Evolutionary conservation across 306 rosid genomes (phyloP), one percentile per base, ranked within the genome.

Genomic region (Leucaena leucocephala): DNA sequence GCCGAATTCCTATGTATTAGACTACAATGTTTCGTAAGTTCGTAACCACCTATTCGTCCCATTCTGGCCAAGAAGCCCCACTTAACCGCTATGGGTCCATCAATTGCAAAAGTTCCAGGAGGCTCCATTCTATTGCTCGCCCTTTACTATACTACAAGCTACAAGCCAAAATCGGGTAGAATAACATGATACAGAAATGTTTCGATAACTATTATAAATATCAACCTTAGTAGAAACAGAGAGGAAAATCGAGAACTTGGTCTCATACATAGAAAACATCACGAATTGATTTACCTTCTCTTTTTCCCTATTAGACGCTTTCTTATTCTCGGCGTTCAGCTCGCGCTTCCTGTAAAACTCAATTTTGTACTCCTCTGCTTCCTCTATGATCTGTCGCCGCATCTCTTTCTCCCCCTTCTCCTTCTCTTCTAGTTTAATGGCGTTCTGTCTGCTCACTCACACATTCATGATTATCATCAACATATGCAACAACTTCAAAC

Each of bases 311-410:
- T 91, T 93, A 81, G 79, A 84, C 64, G 84, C 88, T 87, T 86
- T 96, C 84, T 79, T 90, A 71, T 89, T 85, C 86, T 93, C 98
- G 72, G 91, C 93, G 58, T 85, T 96, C 58, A 89, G 88, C 88
- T 90, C 89, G 82, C 93, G 90, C 83, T 96, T 96, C 92, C 90
- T 98, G 77, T 96, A 90, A 85, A 96, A 96, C 75, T 86, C 90
- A n/a, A 50, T 71, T 70, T 85, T 93, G 82, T 80, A 96, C 75
- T 91, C 98, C 87, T 93, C 99, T 4, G 98, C 99, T 88, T 96
- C 99, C 85, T 91, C 98, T 59, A 93, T 87, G 66, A 96, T 90
- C 82, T 90, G 86, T 83, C 76, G 81, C 87, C 98, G 86, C 88
- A 85, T 67, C 83, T 93, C 99, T 72, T 93, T 96, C 86, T 96